These are phyloP conservation scores for Reutealis trisperma DNA, from an alignment of 345 rosid genomes.

Conservation along the genomic window DNA sequence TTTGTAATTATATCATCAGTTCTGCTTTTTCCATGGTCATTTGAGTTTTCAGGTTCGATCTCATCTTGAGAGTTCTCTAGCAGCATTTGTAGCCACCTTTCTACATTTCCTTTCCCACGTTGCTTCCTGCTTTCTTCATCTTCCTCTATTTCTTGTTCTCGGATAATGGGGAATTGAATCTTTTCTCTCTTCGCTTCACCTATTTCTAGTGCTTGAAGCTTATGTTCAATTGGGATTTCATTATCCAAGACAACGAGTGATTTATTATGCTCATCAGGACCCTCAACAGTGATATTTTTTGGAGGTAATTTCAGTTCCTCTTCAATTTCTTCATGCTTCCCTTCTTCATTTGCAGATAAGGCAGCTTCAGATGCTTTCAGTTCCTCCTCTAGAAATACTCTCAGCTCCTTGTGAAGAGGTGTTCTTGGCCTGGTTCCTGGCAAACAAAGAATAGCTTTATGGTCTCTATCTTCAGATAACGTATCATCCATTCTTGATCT, in stretches of 20 bases:
- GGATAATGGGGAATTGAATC: conserved; percentile 30
- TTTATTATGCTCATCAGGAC: conserved; percentile 35
- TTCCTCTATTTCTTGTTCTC: conserved; percentile 58
- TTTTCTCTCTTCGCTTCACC: conserved; percentile 44
- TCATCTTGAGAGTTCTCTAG: conserved; percentile 54
- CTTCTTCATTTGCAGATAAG: conserved; percentile 32
- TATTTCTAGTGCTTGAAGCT: conserved; percentile 45
- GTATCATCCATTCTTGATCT: conserved; percentile 67
- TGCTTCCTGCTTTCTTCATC: conserved; percentile 73
- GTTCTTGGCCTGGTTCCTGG: conserved; percentile 59
- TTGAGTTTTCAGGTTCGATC: conserved; percentile 33
- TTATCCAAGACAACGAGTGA: conserved; percentile 39
- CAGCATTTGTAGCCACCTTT: conserved; percentile 89
- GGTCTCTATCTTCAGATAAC: conserved; percentile 48
- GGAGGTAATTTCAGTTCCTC: conserved; percentile 31
- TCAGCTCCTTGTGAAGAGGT: conserved; percentile 64
- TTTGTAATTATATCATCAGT: conserved; percentile 57
- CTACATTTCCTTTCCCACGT: conserved; percentile 90
- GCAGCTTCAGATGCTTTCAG: conserved; percentile 54
- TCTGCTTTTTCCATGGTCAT: conserved; percentile 30
- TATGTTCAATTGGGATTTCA: conserved; percentile 31
- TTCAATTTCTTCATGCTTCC: conserved; percentile 41
- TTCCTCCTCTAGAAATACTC: conserved; percentile 71
- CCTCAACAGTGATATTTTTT: conserved; percentile 24
- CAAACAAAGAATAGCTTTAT: conserved; percentile 52